These are phyloP conservation scores for Phylloporus arenicola DNA, from an alignment of 768 basidiomycete genomes.

Conservation along the genomic window DNA sequence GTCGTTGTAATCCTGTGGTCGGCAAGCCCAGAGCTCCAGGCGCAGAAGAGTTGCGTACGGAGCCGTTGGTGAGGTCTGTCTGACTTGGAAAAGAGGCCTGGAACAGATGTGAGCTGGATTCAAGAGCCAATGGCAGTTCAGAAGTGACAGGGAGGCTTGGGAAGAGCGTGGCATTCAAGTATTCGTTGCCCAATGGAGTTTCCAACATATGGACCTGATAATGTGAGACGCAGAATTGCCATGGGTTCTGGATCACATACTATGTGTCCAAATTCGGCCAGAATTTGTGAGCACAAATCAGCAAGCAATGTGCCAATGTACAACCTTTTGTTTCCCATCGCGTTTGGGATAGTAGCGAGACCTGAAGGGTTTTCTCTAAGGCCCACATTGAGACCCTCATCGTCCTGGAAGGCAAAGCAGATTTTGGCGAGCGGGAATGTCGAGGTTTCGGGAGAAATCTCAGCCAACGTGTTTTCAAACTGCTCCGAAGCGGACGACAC, in stretches of 20 bases:
- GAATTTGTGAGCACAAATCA: slow-evolving; percentile 80
- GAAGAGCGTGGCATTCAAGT: slow-evolving; percentile 65
- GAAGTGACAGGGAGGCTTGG: slow-evolving; percentile 55
- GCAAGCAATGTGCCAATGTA: slow-evolving; percentile 87
- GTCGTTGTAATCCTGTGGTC: slow-evolving; percentile 36
- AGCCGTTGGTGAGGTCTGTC: slow-evolving; percentile 44
- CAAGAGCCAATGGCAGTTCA: slow-evolving; percentile 56
- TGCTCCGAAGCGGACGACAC: slow-evolving; percentile 52
- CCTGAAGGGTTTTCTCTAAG: slow-evolving; percentile 54
- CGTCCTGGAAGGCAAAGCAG: slow-evolving; percentile 82
- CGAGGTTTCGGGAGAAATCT: slow-evolving; percentile 61
- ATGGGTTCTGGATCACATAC: slow-evolving; percentile 41
- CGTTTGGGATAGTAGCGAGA: slow-evolving; percentile 72
- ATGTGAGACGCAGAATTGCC: slow-evolving; percentile 8
- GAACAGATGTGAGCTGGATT: slow-evolving; percentile 39
- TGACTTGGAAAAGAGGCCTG: slow-evolving; percentile 47
- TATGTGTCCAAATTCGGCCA: slow-evolving; percentile 80
- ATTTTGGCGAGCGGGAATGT: slow-evolving; percentile 75
- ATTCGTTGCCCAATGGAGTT: slow-evolving; percentile 80
- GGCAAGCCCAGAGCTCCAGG: slow-evolving; percentile 20
- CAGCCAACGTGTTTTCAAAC: slow-evolving; percentile 58
- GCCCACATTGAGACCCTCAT: slow-evolving; percentile 46
- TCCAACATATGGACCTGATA: slow-evolving; percentile 71
- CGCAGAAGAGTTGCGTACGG: slow-evolving; percentile 52
- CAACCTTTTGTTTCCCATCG: slow-evolving; percentile 82